Base-by-base conservation (phyloP, 768 basidiomycete species). In the Pleurotus ostreatus region DNA sequence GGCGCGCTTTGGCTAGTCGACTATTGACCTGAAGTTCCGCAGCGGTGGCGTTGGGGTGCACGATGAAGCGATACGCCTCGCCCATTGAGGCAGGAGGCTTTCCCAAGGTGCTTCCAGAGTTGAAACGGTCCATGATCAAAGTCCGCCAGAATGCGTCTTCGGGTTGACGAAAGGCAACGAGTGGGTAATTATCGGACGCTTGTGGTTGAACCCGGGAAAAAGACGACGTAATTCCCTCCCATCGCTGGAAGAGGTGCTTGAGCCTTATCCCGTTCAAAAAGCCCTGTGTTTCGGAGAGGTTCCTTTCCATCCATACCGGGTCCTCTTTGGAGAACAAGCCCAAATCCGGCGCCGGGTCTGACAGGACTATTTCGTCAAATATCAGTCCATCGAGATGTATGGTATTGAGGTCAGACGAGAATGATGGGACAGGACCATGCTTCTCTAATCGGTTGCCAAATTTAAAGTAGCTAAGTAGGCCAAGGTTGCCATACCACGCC, bases 141-240 rank as follows among this genome's bases (percentile, higher is more conserved):
- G 48, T 49, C 5, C 48, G 48, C 48, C 48, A 49, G 22, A 49
- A 38, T 7, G 48, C 30, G 30, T 49, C 48, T 15, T 37, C 48
- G 15, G 48, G 38, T 9, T 49, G 22, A 8, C 30, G 23, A 49
- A 34, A 34, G 30, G 30, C 30, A 11, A 11, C 30, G 8, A 34
- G 30, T 34, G 47, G 23, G 23, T 25, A 5, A 25, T 25, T 5
- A 5, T 13, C 15, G 47, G 13, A 47, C 1, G 34, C 37, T 13
- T 23, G 18, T 34, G 12, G 22, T 13, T 11, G 9, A 8, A 20
- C n/a, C 11, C 25, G 12, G 7, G 8, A 1, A 12, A 49, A 49
- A 4, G 47, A 34, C 26, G 25, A n/a, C 38, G 26, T 25, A 3
- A 49, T 49, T 8, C 20, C 34, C 30, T 49, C 48, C 48, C 48